Percentiles rank a stretch among this genome's conserved stretches.
phyloP scores from a whole-genome alignment of 1,284 basidiomycete species.

The Ustilago hordei region DNA sequence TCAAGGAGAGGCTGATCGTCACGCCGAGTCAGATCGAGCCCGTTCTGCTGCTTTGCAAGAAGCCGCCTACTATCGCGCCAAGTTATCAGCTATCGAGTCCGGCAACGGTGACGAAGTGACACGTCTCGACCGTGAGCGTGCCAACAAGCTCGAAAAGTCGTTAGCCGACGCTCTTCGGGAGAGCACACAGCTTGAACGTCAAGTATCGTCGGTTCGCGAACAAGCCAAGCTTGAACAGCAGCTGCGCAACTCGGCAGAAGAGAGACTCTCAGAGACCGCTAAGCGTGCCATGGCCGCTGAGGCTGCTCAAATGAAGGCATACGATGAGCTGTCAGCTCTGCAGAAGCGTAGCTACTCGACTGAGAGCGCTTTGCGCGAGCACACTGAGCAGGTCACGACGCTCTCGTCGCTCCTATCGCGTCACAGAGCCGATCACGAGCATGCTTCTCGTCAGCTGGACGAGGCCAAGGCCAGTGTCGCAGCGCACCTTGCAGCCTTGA shows the following conservation, averaged over 20 bases:
- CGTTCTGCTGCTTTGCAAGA: constrained; percentile 88
- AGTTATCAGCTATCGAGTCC: constrained; percentile 85
- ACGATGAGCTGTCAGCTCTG: constrained; percentile 80
- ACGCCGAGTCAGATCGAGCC: constrained; percentile 83
- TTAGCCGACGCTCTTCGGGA: constrained; percentile 80
- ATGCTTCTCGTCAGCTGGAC: constrained; percentile 78
- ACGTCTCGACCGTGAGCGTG: constrained; percentile 83
- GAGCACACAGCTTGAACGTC: constrained; percentile 79
- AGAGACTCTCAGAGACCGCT: constrained; percentile 81
- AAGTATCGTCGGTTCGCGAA: constrained; percentile 71
- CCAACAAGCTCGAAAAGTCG: constrained; percentile 83
- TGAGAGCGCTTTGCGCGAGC: constrained; percentile 81
- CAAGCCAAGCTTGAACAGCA: constrained; percentile 75
- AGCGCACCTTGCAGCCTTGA: constrained; percentile 85
- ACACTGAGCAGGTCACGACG: constrained; percentile 79
- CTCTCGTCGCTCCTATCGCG: constrained; percentile 83
- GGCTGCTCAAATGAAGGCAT: constrained; percentile 78
- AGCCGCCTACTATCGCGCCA: constrained; percentile 94
- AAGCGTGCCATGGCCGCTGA: constrained; percentile 86
- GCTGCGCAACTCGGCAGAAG: constrained; percentile 80
- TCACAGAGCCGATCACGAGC: constrained; percentile 81
- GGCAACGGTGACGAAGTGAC: constrained; percentile 76
- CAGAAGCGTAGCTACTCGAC: constrained; percentile 77
- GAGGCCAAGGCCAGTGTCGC: constrained; percentile 75
- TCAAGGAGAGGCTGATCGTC: constrained; percentile 79